Percentiles rank a stretch among this genome's conserved stretches.
These are phyloP conservation scores for Hsuehochloa calcarea DNA, from an alignment of 176 grass and related monocot species.

Conservation along the genomic window DNA sequence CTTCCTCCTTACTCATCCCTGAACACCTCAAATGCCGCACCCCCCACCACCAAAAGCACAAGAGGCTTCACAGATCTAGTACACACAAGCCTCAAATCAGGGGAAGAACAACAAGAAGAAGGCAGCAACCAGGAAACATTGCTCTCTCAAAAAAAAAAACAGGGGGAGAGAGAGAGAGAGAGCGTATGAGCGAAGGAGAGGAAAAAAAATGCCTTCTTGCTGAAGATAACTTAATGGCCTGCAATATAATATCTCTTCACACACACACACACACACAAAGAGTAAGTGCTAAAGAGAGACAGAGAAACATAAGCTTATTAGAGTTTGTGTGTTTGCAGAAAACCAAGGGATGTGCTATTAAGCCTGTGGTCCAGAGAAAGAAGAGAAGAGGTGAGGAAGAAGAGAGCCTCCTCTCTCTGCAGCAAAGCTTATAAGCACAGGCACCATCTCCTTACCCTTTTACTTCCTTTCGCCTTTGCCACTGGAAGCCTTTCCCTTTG, in stretches of 20 bases:
- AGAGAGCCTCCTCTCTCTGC: neutral
- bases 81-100: conserved; percentile 46
- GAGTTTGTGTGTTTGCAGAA: conserved; percentile 26
- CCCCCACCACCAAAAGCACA: conserved; percentile 18
- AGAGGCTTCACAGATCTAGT: conserved; percentile 45
- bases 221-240: conserved; percentile 22
- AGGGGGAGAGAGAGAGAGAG: conserved; percentile 2
- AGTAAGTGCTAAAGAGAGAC: neutral
- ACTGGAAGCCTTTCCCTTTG: conserved; percentile 2
- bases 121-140: neutral
- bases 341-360: conserved; percentile 29
- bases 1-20: conserved; percentile 57
- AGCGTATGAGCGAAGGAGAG: conserved; percentile 14
- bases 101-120: conserved; percentile 13
- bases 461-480: neutral
- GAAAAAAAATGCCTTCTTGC: conserved; percentile 3
- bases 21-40: conserved; percentile 18
- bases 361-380: conserved; percentile 10
- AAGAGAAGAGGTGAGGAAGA: neutral
- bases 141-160: neutral
- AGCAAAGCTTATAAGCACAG: conserved; percentile 6
- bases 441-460: conserved; percentile 20
- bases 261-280: conserved; percentile 19
- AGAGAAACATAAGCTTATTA: neutral
- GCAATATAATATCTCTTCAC: conserved; percentile 25